Evolutionary conservation across 108 stramenopile species (phyloP), one percentile per base, ranked within the genome.

Genomic region (Bacterosira constricta): DNA sequence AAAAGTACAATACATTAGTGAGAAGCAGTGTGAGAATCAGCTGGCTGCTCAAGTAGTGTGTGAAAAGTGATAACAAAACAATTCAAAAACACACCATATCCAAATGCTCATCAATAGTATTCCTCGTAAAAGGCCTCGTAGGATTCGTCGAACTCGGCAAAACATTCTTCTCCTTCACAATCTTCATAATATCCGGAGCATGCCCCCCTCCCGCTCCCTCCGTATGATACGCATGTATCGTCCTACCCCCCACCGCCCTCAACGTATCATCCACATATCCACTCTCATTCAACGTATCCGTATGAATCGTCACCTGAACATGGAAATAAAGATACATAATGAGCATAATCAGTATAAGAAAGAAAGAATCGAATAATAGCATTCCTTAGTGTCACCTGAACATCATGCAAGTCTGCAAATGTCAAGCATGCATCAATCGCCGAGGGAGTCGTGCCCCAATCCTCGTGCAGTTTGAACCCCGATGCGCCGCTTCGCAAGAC

Each of bases 381-480:
- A n/a, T n/a, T n/a, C n/a, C n/a, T n/a, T n/a, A n/a, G n/a, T n/a
- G n/a, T n/a, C n/a, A n/a, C n/a, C 70, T 95, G 89, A 41, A 96
- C 85, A 79, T 96, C 97, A 52, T 91, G 79, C 29, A 91, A 80
- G 38, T 95, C 97, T 4, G 96, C 96, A 65, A 97, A 94, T 20
- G 72, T 66, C 62, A 99, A 83, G 58, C 93, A 94, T 34, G 88
- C 83, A 79, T 98, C 96, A 76, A 99, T 99, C 26, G 97, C 86
- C 30, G 86, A 83, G 6, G 98, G 98, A 39, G 98, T 99, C 20
- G 98, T 99, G 44, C 98, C 98, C 98, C 98, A 99, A 85, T 99
- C 98, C 73, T 99, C 98, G 79, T 99, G 98, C 20, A 99, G 81
- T 83, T 99, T 99, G 75, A 98, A 87, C 12, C 98, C 98, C 34